These are phyloP conservation scores for Blepharisma stoltei DNA, from an alignment of 73 alveolate genomes.

Conservation along the genomic window DNA sequence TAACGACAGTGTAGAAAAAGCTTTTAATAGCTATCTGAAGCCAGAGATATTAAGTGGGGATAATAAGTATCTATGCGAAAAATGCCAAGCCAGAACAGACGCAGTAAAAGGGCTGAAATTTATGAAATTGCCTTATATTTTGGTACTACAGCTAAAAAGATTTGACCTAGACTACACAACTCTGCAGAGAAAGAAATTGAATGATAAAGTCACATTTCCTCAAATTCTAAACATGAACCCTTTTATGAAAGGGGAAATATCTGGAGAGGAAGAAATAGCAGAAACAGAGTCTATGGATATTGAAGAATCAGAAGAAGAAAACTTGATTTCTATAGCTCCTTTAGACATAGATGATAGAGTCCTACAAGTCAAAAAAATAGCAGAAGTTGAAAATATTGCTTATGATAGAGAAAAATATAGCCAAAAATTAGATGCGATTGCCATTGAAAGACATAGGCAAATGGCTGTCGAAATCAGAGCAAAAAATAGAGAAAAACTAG, in stretches of 20 bases:
- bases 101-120: conserved; percentile 87
- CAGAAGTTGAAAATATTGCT: not conserved
- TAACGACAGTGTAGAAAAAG: conserved; percentile 81
- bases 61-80: conserved; percentile 82
- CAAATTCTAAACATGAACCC: conserved; percentile 53
- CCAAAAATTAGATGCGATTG: not conserved
- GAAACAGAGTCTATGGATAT: conserved; percentile 26
- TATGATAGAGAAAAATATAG: not conserved
- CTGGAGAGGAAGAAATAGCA: conserved; percentile 50
- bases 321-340: not conserved
- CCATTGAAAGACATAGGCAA: not conserved
- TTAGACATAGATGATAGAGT: not conserved
- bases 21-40: conserved; percentile 80
- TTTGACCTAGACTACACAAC: conserved; percentile 81
- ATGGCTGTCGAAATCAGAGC: not conserved
- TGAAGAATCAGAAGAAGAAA: not conserved
- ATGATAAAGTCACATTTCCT: conserved; percentile 77
- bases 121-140: conserved; percentile 64
- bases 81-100: conserved; percentile 79
- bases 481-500: not conserved
- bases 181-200: conserved; percentile 63
- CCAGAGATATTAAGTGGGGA: conserved; percentile 79
- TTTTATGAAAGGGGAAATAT: conserved; percentile 49
- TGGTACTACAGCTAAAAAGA: conserved; percentile 76
- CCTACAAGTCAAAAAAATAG: not conserved